Base-by-base conservation (phyloP, 2,329 filamentous ascomycete species). In the Neonectria coccinea region DNA sequence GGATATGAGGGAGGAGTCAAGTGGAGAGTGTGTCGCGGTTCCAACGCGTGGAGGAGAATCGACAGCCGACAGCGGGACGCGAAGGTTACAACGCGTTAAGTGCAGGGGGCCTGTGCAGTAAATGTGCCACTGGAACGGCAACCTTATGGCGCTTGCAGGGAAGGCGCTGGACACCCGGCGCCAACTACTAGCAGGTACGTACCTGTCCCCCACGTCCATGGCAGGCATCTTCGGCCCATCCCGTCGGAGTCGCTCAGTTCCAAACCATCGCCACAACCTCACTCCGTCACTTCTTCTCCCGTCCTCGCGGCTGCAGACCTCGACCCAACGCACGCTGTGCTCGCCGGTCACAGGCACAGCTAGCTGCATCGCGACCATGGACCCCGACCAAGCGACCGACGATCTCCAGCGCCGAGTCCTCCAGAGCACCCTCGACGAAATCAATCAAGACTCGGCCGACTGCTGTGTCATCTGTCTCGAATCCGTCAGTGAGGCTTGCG, bases 401-500 rank as follows among this genome's bases (percentile, higher is more conserved):
- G 79, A 84, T 53, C 71, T 85, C 33, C 78, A 80, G 66, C 76
- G 79, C 33, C 76, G 75, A 72, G 73, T 85, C 10, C 75, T 85
- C 29, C 80, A 82, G 48, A 79, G 74, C 50, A 85, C 83, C 0
- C 79, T 86, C 16, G 72, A 77, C 62, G 81, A 85, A 67, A 76
- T 82, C 48, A 67, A 70, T 27, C 62, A 73, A 56, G 66, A 73
- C 62, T 52, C 64, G 22, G 42, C 62, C 22, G 73, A 76, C 67
- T 88, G 85, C 74, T 97, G 94, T 78, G 93, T 97, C 67, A 96
- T 98, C 78, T 98, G 94, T 78, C 88, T 97, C 65, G 92, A 95
- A 61, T 75, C 81, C 57, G 84, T 97, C 73, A 88, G 88, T 10
- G 92, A 96, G 72, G 81, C 87, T 56, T 93, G 92, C 67, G 83